phyloP scores from a whole-genome alignment of 2,329 filamentous ascomycete genomes.

The Trichophyton verrucosum region DNA sequence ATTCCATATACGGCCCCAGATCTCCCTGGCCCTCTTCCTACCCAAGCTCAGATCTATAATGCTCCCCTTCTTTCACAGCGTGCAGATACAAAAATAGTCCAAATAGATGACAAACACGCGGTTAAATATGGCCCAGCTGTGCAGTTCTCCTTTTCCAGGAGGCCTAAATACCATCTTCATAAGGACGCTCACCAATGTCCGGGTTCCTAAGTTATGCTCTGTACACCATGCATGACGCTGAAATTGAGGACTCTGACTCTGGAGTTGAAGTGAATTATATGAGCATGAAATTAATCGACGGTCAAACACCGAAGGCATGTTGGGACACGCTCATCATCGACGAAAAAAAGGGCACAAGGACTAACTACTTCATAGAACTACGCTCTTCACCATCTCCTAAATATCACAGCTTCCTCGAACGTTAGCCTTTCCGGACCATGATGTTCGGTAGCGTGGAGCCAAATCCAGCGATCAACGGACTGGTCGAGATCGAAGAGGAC shows the following conservation, averaged over 20 bases:
- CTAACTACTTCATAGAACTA: conserved; percentile 16
- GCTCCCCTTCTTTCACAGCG: conserved; percentile 3
- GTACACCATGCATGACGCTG: conserved; percentile 15
- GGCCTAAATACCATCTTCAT: conserved; percentile 25
- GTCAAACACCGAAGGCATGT: conserved; percentile 15
- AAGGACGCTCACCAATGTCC: conserved; percentile 15
- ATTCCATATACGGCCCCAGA: conserved; percentile 14
- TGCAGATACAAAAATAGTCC: conserved; percentile 15
- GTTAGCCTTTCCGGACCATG: conserved; percentile 16
- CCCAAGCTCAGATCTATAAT: conserved; percentile 8
- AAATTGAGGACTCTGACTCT: conserved; percentile 1
- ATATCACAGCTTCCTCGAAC: conserved; percentile 20
- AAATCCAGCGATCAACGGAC: conserved; percentile 19
- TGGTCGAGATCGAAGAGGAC: conserved; percentile 19
- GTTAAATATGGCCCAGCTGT: conserved; percentile 18
- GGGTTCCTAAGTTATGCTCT: conserved; percentile 23
- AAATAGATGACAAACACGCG: conserved; percentile 15
- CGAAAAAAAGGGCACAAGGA: conserved; percentile 16
- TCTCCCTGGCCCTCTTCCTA: conserved; percentile 16
- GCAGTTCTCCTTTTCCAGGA: conserved; percentile 19
- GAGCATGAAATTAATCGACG: conserved; percentile 22
- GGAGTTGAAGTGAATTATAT: conserved; percentile 17
- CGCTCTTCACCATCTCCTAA: conserved; percentile 17
- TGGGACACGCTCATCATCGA: conserved; percentile 15
- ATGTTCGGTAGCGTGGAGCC: conserved; percentile 20